Base-by-base conservation (phyloP, 2,329 filamentous ascomycete species). In the Claviceps africana region DNA sequence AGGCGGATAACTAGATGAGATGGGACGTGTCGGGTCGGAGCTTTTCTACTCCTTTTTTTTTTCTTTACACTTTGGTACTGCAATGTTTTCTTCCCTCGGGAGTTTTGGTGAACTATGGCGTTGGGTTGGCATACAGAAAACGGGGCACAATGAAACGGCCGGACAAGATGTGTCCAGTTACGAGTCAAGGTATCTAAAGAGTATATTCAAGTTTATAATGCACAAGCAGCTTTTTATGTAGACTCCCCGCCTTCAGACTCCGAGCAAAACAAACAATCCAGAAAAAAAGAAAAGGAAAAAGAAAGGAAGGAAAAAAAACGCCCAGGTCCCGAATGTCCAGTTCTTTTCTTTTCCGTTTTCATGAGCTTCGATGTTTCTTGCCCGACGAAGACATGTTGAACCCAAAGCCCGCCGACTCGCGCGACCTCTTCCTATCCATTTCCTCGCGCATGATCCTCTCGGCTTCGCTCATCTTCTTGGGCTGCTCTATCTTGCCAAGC, bases 371-470 rank as follows among this genome's bases (percentile, higher is more conserved):
- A 54, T 71, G 76, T 60, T 76, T 79, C 68, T 83, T 82, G 48
- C 68, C 67, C 1, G 71, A 67, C 7, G 70, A 65, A n/a, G n/a
- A n/a, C 47, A 72, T 73, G 19, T 68, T 69, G 50, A 72, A 72
- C 0, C 74, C 73, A 50, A 73, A 72, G 0, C 74, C 74, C 1
- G 65, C 66, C 4, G 63, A 63, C 10, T 73, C 76, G 47, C 79
- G 71, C 35, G 73, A 67, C 52, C 83, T 74, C 64, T 88, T 89
- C 57, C 77, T 74, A 59, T 88, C 85, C 67, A 88, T 76, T 62
- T 90, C 86, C 60, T 86, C 84, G 66, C 85, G 87, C 89, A 95
- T 95, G 61, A 93, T 94, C 51, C 85, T 78, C 68, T 91, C 88
- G 3, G 83, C 85, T 63, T 94, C 88, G 61, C 86, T 91, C 78